Conservation (phyloP, 257 asterid genomes). For the Paraleonurus japonicus region DNA sequence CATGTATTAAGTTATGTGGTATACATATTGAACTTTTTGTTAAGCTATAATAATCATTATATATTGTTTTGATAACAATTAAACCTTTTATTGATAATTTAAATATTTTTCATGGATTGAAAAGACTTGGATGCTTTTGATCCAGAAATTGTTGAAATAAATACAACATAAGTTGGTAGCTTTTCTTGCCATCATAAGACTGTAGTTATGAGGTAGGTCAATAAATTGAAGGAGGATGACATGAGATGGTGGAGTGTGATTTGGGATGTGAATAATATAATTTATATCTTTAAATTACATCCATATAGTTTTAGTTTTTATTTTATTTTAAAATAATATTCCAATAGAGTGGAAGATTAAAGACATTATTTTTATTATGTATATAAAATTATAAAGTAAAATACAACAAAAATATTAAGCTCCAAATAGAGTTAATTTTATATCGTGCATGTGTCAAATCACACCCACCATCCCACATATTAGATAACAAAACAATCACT, state of each 20-base stretch:
- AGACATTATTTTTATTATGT: no score
- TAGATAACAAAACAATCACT: no score
- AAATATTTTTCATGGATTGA: neutral
- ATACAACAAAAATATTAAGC: no score
- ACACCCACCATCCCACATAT: neutral
- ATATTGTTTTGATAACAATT: neutral
- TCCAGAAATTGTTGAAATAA: neutral
- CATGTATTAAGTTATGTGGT: neutral
- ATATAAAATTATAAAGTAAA: no score
- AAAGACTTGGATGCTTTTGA: neutral
- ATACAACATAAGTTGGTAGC: constrained; percentile 7
- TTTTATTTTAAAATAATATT: no score
- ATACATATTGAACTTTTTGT: no score
- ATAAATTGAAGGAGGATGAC: neutral
- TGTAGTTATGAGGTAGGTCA: neutral
- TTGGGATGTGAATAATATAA: neutral
- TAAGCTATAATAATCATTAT: neutral
- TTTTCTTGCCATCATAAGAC: neutral
- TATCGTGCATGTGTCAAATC: neutral
- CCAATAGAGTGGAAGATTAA: neutral
- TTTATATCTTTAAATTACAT: neutral
- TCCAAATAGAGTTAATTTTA: no score
- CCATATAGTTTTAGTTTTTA: neutral
- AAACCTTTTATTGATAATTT: neutral
- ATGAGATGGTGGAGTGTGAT: neutral